Evolutionary conservation across 208 protist species (phyloP), one percentile per base, ranked within the genome.

Genomic region (Tritrichomonas foetus): DNA sequence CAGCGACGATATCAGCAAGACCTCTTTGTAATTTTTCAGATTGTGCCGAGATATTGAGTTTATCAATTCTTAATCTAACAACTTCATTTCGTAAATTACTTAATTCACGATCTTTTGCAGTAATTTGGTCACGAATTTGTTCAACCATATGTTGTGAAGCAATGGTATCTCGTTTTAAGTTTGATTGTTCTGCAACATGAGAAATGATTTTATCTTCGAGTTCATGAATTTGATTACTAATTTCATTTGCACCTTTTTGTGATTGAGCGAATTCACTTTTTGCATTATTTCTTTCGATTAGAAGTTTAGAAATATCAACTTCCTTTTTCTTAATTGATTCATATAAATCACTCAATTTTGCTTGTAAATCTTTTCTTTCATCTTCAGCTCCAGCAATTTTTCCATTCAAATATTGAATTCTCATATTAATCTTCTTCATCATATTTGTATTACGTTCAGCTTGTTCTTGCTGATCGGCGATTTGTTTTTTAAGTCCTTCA

Each of bases 161-260:
- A 89, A 89, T 57, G 11, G 78, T 57, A 27, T 89, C 78, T 5
- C 47, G 41, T 30, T 89, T 89, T n/a, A 89, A 53, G 27, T 89
- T 89, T 57, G 78, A 44, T 57, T 89, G 78, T 33, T 89, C 47
- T 57, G 78, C 57, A 20, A 89, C 78, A 36, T 89, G 78, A 8
- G 41, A 22, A 36, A 89, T 89, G 47, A 89, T 89, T 57, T 89
- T 89, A 30, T 89, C 78, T 57, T 89, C 78, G 30, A 89, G 41
- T 47, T 89, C 47, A 39, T 89, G 78, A 36, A 89, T 89, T 50
- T 89, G 41, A n/a, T 89, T 89, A 39, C 78, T 89, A 30, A 89
- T 89, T 89, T 89, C 78, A 50, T 57, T 89, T 39, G 78, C 41
- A 39, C 78, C 78, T 36, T 89, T 89, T 36, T 20, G 16, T 11